These are phyloP conservation scores for Hypoxylon sp. DNA, from an alignment of 2,329 filamentous ascomycete genomes.

Conservation along the genomic window DNA sequence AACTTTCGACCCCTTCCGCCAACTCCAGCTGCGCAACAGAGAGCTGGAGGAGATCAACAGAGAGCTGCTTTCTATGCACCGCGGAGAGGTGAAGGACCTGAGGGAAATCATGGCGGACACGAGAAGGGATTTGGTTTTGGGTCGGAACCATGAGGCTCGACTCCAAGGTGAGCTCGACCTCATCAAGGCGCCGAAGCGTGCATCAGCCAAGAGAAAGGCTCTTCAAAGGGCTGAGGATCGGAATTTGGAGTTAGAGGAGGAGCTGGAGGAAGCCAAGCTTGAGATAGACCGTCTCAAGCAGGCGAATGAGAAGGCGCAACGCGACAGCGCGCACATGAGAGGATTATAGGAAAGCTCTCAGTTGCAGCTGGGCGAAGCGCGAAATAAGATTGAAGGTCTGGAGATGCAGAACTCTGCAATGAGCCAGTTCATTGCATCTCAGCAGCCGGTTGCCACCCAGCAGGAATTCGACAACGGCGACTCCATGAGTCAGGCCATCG, in stretches of 20 bases:
- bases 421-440: background rate
- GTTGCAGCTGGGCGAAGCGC: background rate
- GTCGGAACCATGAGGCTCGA: conserved; percentile 1
- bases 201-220: background rate
- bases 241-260: background rate
- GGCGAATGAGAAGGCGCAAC: background rate
- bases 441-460: background rate
- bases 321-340: background rate
- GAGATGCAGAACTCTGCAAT: background rate
- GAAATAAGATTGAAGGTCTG: background rate
- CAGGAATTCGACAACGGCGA: background rate
- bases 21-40: background rate
- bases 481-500: background rate
- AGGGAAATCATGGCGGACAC: background rate
- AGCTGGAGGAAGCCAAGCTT: background rate
- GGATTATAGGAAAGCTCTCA: background rate
- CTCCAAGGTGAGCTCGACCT: conserved; percentile 9
- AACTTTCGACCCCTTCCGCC: background rate
- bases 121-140: background rate
- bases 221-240: background rate
- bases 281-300: background rate
- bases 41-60: background rate
- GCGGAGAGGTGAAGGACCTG: background rate
- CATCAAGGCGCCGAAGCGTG: background rate
- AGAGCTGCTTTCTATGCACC: background rate